Conservation (phyloP, 2,329 filamentous ascomycete genomes). For the Cryoendolithus antarcticus region DNA sequence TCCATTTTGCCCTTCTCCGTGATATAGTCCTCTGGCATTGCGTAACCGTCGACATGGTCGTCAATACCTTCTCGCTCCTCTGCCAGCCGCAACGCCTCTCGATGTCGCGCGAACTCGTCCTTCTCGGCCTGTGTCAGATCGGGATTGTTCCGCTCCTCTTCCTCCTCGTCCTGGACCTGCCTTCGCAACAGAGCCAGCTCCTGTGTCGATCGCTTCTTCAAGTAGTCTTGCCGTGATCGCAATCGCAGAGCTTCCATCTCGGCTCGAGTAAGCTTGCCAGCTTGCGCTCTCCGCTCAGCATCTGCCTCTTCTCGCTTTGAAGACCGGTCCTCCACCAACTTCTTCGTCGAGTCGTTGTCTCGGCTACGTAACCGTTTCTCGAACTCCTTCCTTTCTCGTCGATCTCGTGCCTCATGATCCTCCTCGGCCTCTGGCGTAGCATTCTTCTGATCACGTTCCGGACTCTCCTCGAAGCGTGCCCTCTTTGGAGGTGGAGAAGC, state of each 20-base stretch:
- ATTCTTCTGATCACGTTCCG: conserved; percentile 9
- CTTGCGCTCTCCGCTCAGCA: conserved; percentile 49
- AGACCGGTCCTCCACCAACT: conserved; percentile 48
- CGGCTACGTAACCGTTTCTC: conserved; percentile 62
- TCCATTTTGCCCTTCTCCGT: conserved; percentile 87
- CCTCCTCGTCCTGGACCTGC: conserved; percentile 80
- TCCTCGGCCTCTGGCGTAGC: conserved; percentile 12
- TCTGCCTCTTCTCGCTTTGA: conserved; percentile 29
- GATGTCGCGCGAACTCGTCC: conserved; percentile 77
- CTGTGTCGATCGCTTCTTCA: conserved; percentile 84
- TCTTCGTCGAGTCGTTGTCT: conserved; percentile 59
- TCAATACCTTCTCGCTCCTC: conserved; percentile 77
- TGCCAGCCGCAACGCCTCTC: conserved; percentile 47
- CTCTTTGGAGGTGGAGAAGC: conserved; percentile 60
- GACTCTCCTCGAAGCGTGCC: conserved; percentile 48
- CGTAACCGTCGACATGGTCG: conserved; percentile 83
- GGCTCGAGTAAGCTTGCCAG: conserved; percentile 51
- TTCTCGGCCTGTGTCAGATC: conserved; percentile 66
- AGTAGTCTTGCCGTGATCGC: conserved; percentile 78
- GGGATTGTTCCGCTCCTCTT: conserved; percentile 61
- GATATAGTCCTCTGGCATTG: conserved; percentile 88
- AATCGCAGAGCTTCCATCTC: conserved; percentile 72
- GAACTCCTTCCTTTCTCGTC: conserved; percentile 67
- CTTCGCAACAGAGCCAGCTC: conserved; percentile 73
- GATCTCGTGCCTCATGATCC: conserved; percentile 44